phyloP scores from a whole-genome alignment of 164 flowering plant genomes.

The Warburgia ugandensis region DNA sequence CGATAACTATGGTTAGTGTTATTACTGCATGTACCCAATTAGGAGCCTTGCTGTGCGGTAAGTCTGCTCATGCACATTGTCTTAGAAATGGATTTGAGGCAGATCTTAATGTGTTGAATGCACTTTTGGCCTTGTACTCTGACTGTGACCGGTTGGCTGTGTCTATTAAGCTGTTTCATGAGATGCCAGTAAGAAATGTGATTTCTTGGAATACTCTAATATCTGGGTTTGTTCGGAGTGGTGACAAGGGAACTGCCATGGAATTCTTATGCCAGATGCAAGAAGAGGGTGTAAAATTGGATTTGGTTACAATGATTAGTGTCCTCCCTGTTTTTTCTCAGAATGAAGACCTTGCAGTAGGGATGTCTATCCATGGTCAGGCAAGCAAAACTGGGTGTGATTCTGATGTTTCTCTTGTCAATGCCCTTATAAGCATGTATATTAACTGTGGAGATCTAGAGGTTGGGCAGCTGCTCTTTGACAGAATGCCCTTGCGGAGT shows the following conservation, averaged over 20 bases:
- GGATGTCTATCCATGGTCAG: constrained; percentile 40
- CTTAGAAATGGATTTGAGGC: constrained; percentile 26
- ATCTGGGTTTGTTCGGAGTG: constrained; percentile 31
- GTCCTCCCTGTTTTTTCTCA: constrained; percentile 32
- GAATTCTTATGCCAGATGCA: constrained; percentile 36
- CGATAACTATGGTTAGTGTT: constrained; percentile 33
- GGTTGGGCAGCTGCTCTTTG: constrained; percentile 34
- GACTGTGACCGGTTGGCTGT: constrained; percentile 21
- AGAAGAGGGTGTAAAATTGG: constrained; percentile 26
- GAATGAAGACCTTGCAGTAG: constrained; percentile 19
- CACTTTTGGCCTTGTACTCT: constrained; percentile 43
- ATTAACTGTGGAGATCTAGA: constrained; percentile 34
- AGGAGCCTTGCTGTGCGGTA: constrained; percentile 27
- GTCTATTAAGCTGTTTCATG: constrained; percentile 28
- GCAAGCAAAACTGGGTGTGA: constrained; percentile 30
- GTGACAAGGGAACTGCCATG: constrained; percentile 18
- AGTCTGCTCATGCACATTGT: constrained; percentile 42
- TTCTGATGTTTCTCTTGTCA: constrained; percentile 30
- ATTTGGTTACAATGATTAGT: constrained; percentile 42
- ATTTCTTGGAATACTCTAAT: constrained; percentile 58
- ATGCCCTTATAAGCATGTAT: constrained; percentile 60
- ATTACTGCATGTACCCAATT: constrained; percentile 39
- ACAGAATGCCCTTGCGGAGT: constrained; percentile 28
- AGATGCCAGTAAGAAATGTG: constrained; percentile 27
- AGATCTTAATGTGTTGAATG: constrained; percentile 34